Conservation (phyloP, 2,329 filamentous ascomycete species). For the Achaetomium macrosporum region DNA sequence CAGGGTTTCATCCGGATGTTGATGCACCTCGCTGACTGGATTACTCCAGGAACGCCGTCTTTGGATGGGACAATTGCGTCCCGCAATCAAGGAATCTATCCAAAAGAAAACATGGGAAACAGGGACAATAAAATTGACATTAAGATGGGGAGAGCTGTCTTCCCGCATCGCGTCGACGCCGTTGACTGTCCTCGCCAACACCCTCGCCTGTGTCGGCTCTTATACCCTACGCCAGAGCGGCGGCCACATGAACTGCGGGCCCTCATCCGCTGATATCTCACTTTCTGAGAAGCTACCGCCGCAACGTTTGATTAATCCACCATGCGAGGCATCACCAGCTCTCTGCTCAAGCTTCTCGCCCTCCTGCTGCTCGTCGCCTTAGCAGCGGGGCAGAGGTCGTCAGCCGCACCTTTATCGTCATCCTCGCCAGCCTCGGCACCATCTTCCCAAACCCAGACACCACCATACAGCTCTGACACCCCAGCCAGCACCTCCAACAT, state of each 20-base stretch:
- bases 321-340: conserved; percentile 22
- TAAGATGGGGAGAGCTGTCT: not conserved
- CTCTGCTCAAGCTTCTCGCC: conserved; percentile 27
- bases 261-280: too few species aligned
- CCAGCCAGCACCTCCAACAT: too few species aligned
- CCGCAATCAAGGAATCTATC: not conserved
- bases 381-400: not conserved
- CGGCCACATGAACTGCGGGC: too few species aligned
- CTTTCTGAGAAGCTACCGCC: too few species aligned
- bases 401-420: not conserved
- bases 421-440: not conserved
- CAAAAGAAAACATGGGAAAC: not conserved
- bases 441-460: not conserved
- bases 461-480: not conserved
- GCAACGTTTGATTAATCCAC: not conserved
- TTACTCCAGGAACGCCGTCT: conserved; percentile 1
- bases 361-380: conserved; percentile 25
- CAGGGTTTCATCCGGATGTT: conserved; percentile 13
- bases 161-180: not conserved
- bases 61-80: conserved; percentile 12
- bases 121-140: not conserved
- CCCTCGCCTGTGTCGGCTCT: not conserved
- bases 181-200: not conserved
- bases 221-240: not conserved
- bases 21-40: conserved; percentile 12